Percentiles rank a stretch among this genome's conserved stretches.
These are phyloP conservation scores for Inga leiocalycina DNA, from an alignment of 306 rosid genomes.

Conservation along the genomic window DNA sequence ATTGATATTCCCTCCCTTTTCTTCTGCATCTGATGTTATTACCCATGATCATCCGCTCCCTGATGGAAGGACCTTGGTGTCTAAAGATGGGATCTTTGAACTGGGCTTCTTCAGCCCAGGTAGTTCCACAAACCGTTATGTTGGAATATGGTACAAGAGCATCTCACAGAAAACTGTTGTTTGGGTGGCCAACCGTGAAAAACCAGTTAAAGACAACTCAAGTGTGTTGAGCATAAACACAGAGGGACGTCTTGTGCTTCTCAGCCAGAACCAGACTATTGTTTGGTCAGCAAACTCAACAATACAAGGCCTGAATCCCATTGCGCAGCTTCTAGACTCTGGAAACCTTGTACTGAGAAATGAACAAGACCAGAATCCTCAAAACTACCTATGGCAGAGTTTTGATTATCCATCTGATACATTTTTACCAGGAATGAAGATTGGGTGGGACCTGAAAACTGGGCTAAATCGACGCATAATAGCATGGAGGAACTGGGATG, in stretches of 20 bases:
- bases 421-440: conserved; percentile 49
- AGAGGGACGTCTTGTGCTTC: conserved; percentile 28
- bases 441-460: conserved; percentile 51
- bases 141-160: conserved; percentile 13
- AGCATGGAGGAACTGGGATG: conserved; percentile 51
- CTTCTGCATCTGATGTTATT: conserved; percentile 34
- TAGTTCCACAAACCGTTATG: conserved; percentile 13
- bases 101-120: conserved; percentile 66
- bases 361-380: not conserved
- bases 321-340: conserved; percentile 22
- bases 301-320: not conserved
- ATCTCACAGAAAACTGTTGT: conserved; percentile 2
- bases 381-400: conserved; percentile 33
- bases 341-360: conserved; percentile 38
- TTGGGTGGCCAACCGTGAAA: conserved; percentile 44
- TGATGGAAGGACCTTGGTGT: conserved; percentile 45
- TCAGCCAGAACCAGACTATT: not conserved
- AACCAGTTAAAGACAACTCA: conserved; percentile 34
- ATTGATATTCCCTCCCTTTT: not conserved
- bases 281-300: conserved; percentile 38
- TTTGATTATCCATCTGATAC: conserved; percentile 16
- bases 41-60: conserved; percentile 33
- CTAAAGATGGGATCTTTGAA: conserved; percentile 45
- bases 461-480: conserved; percentile 38
- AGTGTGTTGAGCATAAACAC: conserved; percentile 14